Conservation (phyloP, 2,329 filamentous ascomycete species). For the Curvularia spicifera region DNA sequence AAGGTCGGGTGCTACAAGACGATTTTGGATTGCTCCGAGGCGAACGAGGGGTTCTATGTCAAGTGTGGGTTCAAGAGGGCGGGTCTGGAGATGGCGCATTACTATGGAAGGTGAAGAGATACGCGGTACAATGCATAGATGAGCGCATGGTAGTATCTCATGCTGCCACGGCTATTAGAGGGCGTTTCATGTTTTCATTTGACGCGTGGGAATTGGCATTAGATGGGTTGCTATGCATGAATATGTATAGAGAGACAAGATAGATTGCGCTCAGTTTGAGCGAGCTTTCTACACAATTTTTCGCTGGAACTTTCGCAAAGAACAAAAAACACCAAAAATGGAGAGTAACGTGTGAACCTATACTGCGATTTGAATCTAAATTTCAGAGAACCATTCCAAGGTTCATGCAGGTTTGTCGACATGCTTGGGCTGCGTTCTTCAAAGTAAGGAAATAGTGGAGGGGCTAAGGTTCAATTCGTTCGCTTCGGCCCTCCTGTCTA, state of each 20-base stretch:
- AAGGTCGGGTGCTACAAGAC: conserved; percentile 95
- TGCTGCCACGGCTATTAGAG: conserved; percentile 7
- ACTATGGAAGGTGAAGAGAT: conserved; percentile 62
- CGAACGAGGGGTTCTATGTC: conserved; percentile 96
- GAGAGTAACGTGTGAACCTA: background rate
- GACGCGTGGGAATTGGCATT: background rate
- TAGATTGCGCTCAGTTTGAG: background rate
- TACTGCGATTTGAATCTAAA: background rate
- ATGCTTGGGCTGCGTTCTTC: background rate
- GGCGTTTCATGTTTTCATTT: conserved; percentile 2
- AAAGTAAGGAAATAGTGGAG: background rate
- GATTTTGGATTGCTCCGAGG: conserved; percentile 94
- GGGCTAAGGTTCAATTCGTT: conserved; percentile 13
- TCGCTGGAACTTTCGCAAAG: background rate
- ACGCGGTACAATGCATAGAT: background rate
- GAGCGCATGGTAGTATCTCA: background rate
- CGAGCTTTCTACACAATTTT: background rate
- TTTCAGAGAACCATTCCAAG: background rate
- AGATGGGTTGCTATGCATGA: background rate
- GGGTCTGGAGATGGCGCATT: conserved; percentile 96
- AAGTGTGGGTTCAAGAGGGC: conserved; percentile 96
- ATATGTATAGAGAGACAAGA: conserved; percentile 4
- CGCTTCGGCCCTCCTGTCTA: conserved; percentile 8
- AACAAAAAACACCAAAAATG: background rate
- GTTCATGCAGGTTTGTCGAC: background rate